These are phyloP conservation scores for Nectriaceae sp. DNA, from an alignment of 2,329 filamentous ascomycete genomes.

Conservation along the genomic window DNA sequence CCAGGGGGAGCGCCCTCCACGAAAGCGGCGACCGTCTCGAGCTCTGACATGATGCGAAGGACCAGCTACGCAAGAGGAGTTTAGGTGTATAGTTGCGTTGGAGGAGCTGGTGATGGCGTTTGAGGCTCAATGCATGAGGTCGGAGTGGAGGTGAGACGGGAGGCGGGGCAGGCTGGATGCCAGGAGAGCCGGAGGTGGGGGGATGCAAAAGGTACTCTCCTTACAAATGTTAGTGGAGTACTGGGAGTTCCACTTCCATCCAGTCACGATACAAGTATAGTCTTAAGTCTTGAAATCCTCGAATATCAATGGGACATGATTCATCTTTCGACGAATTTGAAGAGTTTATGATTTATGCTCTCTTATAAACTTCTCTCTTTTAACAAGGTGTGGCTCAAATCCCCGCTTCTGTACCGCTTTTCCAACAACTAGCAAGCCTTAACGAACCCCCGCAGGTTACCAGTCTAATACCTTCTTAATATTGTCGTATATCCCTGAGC, in stretches of 20 bases:
- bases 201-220: constrained; percentile 19
- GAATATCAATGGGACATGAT: background rate
- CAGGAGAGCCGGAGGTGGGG: constrained; percentile 15
- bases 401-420: no score
- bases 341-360: background rate
- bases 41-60: constrained; percentile 36
- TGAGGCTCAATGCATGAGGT: constrained; percentile 2
- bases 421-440: no score
- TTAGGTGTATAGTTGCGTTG: constrained; percentile 5
- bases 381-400: no score
- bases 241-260: background rate
- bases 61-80: constrained; percentile 9
- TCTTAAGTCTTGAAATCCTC: constrained; percentile 2
- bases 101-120: background rate
- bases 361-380: no score
- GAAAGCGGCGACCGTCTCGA: constrained; percentile 71
- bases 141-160: constrained; percentile 7
- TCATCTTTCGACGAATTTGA: background rate
- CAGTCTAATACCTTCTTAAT: constrained; percentile 69
- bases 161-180: constrained; percentile 24
- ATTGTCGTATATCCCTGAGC: constrained; percentile 67
- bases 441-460: constrained; percentile 37
- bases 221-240: constrained; percentile 15
- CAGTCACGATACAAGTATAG: background rate
- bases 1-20: constrained; percentile 93